Evolutionary conservation across 2,329 filamentous ascomycete genomes (phyloP).

Genomic region (Fusarium decemcellulare): DNA sequence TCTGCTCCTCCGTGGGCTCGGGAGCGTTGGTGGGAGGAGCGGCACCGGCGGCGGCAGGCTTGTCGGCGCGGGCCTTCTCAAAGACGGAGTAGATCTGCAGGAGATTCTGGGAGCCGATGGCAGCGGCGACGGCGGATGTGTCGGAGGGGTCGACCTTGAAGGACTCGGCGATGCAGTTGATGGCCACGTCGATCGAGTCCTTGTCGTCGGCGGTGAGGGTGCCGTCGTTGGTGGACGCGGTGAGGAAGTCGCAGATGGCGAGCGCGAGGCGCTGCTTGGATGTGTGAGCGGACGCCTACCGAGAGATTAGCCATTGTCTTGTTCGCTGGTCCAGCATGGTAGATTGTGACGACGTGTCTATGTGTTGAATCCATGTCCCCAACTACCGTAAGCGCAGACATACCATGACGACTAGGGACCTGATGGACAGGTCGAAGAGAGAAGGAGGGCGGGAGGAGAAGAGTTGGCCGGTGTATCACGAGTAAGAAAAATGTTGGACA

Average conservation of each 20-base stretch:
- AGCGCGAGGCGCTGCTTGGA: constrained; percentile 91
- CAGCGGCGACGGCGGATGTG: constrained; percentile 78
- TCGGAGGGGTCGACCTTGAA: constrained; percentile 95
- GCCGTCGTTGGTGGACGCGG: constrained; percentile 86
- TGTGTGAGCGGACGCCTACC: constrained; percentile 54
- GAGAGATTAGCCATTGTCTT: constrained; percentile 15
- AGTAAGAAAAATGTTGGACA: not conserved
- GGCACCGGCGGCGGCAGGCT: constrained; percentile 55
- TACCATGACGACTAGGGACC: not conserved
- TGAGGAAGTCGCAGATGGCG: constrained; percentile 96
- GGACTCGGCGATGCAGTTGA: constrained; percentile 93
- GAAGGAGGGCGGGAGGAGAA: not conserved
- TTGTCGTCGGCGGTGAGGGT: constrained; percentile 89
- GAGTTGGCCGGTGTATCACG: not conserved
- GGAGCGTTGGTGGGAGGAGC: constrained; percentile 46
- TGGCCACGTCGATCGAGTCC: constrained; percentile 94
- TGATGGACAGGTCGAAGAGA: not conserved
- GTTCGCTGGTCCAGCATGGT: too few relatives aligned
- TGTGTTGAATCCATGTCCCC: not conserved
- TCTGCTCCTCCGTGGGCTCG: constrained; percentile 67
- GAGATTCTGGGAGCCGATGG: constrained; percentile 89
- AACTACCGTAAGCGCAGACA: too few relatives aligned
- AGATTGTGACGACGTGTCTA: too few relatives aligned
- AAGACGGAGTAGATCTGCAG: constrained; percentile 95
- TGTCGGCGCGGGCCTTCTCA: constrained; percentile 80